These are phyloP conservation scores for Fusarium succisae DNA, from an alignment of 2,329 filamentous ascomycete species.

Conservation along the genomic window DNA sequence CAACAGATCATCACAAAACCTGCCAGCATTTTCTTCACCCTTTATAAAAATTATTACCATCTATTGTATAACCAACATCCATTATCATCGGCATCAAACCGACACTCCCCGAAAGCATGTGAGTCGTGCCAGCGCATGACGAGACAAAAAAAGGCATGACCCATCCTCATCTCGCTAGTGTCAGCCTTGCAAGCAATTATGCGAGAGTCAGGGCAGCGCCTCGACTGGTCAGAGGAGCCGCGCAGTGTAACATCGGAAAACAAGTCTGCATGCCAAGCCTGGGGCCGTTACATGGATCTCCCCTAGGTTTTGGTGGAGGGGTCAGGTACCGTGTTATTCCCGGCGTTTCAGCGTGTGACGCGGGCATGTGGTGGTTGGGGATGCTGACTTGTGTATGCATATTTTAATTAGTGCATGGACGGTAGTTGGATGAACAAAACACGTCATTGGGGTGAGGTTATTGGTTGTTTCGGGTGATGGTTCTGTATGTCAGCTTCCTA, in stretches of 20 bases:
- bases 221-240: not conserved
- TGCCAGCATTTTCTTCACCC: not conserved
- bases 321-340: not conserved
- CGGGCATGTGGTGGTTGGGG: slow-evolving; percentile 1
- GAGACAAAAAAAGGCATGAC: slow-evolving; percentile 4
- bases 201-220: not conserved
- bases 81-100: slow-evolving; percentile 13
- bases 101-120: slow-evolving; percentile 26
- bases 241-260: not conserved
- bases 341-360: not conserved
- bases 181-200: slow-evolving; percentile 4
- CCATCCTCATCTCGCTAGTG: not conserved
- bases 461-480: not conserved
- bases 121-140: slow-evolving; percentile 22
- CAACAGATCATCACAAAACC: fast-evolving
- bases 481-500: not conserved
- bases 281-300: not conserved
- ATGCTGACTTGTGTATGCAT: not conserved
- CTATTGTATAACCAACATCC: not conserved
- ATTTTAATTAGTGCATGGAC: not conserved
- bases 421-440: not conserved
- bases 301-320: not conserved
- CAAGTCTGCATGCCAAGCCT: not conserved
- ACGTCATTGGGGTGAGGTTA: not conserved
- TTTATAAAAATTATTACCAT: not conserved